Base-by-base conservation (phyloP, 495 filamentous ascomycete genomes). In the Physcia stellaris region DNA sequence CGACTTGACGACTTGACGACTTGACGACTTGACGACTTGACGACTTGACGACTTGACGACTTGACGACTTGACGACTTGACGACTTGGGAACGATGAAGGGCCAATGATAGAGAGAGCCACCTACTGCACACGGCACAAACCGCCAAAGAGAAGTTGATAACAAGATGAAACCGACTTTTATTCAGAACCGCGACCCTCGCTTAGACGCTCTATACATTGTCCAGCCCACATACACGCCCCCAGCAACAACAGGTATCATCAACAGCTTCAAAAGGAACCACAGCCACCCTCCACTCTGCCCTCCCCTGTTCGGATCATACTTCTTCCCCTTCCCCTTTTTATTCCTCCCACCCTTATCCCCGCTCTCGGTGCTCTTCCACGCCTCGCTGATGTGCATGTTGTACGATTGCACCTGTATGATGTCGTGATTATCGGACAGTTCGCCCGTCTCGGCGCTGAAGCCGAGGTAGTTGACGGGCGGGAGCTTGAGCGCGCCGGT, bases 371-470 rank as follows among this genome's bases (percentile, higher is more conserved):
- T 46, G 26, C 48, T 50, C 35, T 54, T 45, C 57, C 40, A 39
- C 17, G 6, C 33, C 30, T 62, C 69, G 37, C 77, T 60, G 40
- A 68, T 70, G 60, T 99, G 95, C 20, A 96, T 68, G 55, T 95
- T 96, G 68, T 83, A 81, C 27, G 87, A 75, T 41, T 79, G 64
- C 56, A 99, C 72, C 39, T 71, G 79, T 58, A 96, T 79, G 58
- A 99, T 92, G 58, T 99, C 92, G 71, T 94, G 86, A 68, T 95
- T 94, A 60, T 99, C 92, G 57, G 73, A 83, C 48, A 99, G 70
- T 62, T 99, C 92, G 49, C 92, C 92, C 19, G 87, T 95, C 66
- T 96, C 86, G 29, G 87, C 86, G 40, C 75, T 83, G 63, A 99
- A 94, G 49, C 92, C 92, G 11, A 99, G 73, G 62, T 99, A 99